Percentiles rank a stretch among this genome's conserved stretches.
Evolutionary conservation across 2,329 filamentous ascomycete species (phyloP).

Genomic region (Ceratocystis eucalypticola): DNA sequence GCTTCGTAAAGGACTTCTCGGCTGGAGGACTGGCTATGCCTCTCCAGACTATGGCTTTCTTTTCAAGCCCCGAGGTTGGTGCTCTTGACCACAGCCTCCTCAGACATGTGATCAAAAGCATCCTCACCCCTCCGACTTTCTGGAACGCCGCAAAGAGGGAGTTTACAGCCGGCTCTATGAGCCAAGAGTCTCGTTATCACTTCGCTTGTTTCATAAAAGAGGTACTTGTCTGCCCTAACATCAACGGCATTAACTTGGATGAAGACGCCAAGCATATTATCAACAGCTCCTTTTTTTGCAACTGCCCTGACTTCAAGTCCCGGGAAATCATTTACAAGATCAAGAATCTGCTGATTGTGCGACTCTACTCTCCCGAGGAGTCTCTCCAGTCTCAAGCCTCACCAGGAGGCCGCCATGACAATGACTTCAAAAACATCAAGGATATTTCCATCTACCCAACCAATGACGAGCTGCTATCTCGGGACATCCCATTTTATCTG

Average conservation of each 20-base stretch:
- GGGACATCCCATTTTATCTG: conserved; percentile 41
- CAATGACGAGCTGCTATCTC: conserved; percentile 46
- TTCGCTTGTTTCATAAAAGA: neutral
- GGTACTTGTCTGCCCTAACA: neutral
- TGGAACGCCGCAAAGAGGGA: conserved; percentile 7
- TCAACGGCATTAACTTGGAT: neutral
- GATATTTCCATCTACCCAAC: conserved; percentile 53
- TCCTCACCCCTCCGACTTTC: conserved; percentile 1
- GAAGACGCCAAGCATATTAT: neutral
- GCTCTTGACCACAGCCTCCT: conserved; percentile 1
- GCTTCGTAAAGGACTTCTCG: neutral
- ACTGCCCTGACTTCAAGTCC: neutral
- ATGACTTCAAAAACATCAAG: conserved; percentile 50
- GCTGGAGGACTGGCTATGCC: neutral
- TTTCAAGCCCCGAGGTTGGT: neutral
- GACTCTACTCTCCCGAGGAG: neutral
- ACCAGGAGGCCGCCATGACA: conserved; percentile 58
- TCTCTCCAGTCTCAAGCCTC: neutral
- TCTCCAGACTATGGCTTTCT: neutral
- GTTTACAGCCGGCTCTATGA: neutral
- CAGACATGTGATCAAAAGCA: neutral
- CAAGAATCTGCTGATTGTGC: neutral
- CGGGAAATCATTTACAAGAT: neutral
- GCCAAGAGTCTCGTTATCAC: neutral
- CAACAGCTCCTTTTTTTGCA: too few species aligned